Conservation (phyloP, 129 eudicot genomes). For the Escallonia herrerae region DNA sequence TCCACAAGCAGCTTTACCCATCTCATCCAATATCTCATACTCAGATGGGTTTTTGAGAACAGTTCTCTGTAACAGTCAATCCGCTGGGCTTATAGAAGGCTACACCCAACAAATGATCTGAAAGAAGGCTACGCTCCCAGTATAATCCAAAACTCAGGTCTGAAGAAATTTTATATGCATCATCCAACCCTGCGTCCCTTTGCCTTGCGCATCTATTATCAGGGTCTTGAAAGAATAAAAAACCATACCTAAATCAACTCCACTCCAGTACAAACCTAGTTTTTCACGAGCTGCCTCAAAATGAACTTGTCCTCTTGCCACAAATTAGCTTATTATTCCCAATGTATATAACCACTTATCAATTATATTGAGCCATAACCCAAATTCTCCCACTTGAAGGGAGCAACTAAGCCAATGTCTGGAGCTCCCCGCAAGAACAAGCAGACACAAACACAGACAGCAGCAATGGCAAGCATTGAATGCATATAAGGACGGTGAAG, state of each 20-base stretch:
- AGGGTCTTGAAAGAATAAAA: background rate
- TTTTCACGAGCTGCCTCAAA: background rate
- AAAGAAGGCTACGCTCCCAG: background rate
- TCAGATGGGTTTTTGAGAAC: background rate
- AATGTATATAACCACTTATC: background rate
- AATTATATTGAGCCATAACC: slow-evolving; percentile 51
- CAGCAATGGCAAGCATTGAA: slow-evolving; percentile 91
- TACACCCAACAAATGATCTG: background rate
- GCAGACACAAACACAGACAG: slow-evolving; percentile 98
- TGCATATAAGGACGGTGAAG: slow-evolving; percentile 79
- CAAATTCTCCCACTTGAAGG: slow-evolving; percentile 76
- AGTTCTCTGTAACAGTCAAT: background rate
- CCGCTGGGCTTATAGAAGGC: too few species aligned
- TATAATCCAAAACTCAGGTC: background rate
- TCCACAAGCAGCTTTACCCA: background rate
- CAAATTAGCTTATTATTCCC: background rate
- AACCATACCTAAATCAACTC: background rate
- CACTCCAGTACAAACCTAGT: background rate
- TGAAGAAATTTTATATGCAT: background rate
- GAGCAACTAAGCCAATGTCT: slow-evolving; percentile 43
- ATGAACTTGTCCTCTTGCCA: background rate
- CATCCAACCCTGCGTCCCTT: background rate
- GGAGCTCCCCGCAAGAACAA: slow-evolving; percentile 70
- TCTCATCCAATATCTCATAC: background rate
- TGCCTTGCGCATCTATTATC: background rate